Evolutionary conservation across 1,139 yeast species (phyloP).

Genomic region (Candida albicans): DNA sequence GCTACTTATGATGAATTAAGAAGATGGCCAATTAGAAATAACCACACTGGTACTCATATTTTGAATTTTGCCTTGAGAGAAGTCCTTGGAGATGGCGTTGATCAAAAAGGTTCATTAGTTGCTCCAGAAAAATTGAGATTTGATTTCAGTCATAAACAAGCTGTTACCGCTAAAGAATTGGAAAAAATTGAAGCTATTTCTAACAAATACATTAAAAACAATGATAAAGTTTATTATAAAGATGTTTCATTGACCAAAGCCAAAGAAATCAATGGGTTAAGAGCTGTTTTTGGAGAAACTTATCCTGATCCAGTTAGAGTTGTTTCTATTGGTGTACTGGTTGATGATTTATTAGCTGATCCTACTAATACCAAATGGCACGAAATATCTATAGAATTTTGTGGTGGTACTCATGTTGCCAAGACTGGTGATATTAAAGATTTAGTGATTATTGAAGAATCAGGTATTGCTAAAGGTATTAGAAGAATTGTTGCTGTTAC

Average conservation of each 20-base stretch:
- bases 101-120: slow-evolving; percentile 96
- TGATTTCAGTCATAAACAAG: slow-evolving; percentile 92
- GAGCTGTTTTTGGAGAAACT: slow-evolving; percentile 98
- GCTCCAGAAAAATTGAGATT: slow-evolving; percentile 94
- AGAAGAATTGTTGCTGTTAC: slow-evolving; percentile 98
- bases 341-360: slow-evolving; percentile 71
- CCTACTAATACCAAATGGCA: slow-evolving; percentile 77
- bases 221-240: slow-evolving; percentile 72
- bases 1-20: slow-evolving; percentile 91
- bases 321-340: slow-evolving; percentile 90
- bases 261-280: slow-evolving; percentile 72
- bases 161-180: slow-evolving; percentile 68
- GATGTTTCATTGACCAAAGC: slow-evolving; percentile 79
- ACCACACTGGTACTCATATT: slow-evolving; percentile 97
- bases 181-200: slow-evolving; percentile 72
- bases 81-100: slow-evolving; percentile 83
- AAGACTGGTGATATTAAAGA: slow-evolving; percentile 93
- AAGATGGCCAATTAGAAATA: slow-evolving; percentile 95
- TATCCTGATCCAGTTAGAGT: slow-evolving; percentile 99
- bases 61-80: slow-evolving; percentile 85
- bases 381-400: slow-evolving; percentile 82
- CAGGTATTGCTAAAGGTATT: slow-evolving; percentile 98
- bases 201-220: slow-evolving; percentile 68
- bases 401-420: slow-evolving; percentile 98
- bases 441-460: slow-evolving; percentile 85